Conservation (phyloP, 2,329 filamentous ascomycete genomes). For the Ascosphaera pollenicola region DNA sequence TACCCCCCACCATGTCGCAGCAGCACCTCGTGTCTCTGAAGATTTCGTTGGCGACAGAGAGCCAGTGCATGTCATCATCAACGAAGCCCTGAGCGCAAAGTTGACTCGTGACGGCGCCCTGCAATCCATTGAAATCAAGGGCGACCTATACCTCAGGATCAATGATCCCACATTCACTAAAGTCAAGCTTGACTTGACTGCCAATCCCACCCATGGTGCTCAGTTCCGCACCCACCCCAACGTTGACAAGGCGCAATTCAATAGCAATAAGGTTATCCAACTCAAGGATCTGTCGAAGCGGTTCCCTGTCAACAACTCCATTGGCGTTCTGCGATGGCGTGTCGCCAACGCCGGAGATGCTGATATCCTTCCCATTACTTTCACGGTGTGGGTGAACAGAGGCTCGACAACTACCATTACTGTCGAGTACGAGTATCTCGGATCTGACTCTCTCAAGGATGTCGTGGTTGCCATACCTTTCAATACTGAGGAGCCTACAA, state of each 20-base stretch:
- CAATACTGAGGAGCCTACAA: slow-evolving; percentile 57
- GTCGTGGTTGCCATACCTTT: slow-evolving; percentile 81
- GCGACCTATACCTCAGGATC: slow-evolving; percentile 79
- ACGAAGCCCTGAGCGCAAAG: slow-evolving; percentile 76
- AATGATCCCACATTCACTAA: slow-evolving; percentile 76
- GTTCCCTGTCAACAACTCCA: slow-evolving; percentile 85
- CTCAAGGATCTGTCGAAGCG: slow-evolving; percentile 71
- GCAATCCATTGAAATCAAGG: slow-evolving; percentile 71
- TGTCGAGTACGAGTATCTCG: slow-evolving; percentile 84
- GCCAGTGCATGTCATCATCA: slow-evolving; percentile 68
- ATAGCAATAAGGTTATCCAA: slow-evolving; percentile 61
- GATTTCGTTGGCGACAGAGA: slow-evolving; percentile 45
- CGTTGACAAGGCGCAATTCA: slow-evolving; percentile 77
- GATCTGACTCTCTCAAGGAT: slow-evolving; percentile 55
- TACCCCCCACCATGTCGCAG: not conserved
- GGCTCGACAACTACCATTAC: slow-evolving; percentile 72
- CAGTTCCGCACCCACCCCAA: slow-evolving; percentile 95
- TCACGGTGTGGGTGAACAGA: slow-evolving; percentile 95
- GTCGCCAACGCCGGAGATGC: slow-evolving; percentile 56
- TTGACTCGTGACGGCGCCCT: slow-evolving; percentile 71
- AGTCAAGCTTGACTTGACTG: slow-evolving; percentile 61
- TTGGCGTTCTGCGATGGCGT: slow-evolving; percentile 85
- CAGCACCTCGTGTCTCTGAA: slow-evolving; percentile 29
- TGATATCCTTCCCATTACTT: slow-evolving; percentile 71
- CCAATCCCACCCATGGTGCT: slow-evolving; percentile 57